Base-by-base conservation (phyloP, 768 basidiomycete genomes). In the Mycena belliarum region DNA sequence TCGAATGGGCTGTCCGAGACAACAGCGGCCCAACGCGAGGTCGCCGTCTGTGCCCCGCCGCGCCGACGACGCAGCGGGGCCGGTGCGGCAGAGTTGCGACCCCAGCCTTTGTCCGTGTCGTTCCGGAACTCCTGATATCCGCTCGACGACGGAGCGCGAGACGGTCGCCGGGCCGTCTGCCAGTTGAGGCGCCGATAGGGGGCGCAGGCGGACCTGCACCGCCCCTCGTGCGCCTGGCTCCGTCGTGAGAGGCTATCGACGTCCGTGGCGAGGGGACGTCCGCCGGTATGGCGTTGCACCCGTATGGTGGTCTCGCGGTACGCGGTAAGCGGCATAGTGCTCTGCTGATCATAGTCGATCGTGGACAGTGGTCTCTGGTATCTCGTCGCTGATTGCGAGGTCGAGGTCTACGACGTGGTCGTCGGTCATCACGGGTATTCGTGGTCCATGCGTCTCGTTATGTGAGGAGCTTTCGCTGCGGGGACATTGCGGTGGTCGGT, bases 101-200 rank as follows among this genome's bases (percentile, higher is more conserved):
- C 49, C 41, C 51, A 21, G 50, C 35, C 29, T 43, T 49, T 38
- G 57, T 26, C 49, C 51, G 57, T 23, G 50, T 52, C 38, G 44
- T 48, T n/a, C 46, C 16, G 51, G 51, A 41, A 52, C 37, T 52
- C 48, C 33, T 42, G 50, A 53, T 48, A 42, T 32, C 25, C 44
- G 18, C 45, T 43, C 21, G 9, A 32, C 57, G 41, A 38, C 40
- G 50, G 38, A 52, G 45, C 51, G 20, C 47, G 47, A 55, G 28
- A 37, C 28, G 14, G 21, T 28, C 43, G 48, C 43, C 28, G 23
- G 37, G n/a, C 4, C n/a, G 51, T 37, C 41, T 21, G 51, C 51
- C 8, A 35, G 46, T 4, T 47, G 51, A 47, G 38, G 24, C 37
- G 38, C 38, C 50, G 57, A 58, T 52, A 57, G 44, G 33, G 38